A percentile compares a stretch with the other conserved stretches of the same genome.
Evolutionary conservation across 2,329 filamentous ascomycete species (phyloP).

Genomic region (Fonsecaea pedrosoi): DNA sequence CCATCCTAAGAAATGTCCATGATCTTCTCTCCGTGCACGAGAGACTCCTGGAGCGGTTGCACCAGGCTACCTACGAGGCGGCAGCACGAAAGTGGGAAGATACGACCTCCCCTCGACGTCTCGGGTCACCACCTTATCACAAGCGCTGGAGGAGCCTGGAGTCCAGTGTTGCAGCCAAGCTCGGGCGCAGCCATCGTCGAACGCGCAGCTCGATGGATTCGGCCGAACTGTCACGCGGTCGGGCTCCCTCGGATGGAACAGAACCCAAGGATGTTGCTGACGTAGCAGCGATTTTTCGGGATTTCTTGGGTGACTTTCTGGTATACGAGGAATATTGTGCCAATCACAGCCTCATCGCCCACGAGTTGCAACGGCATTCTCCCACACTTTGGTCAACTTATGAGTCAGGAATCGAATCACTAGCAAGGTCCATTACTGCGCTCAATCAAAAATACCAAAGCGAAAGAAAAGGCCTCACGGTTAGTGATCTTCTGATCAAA

Average conservation of each 20-base stretch:
- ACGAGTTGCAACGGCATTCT: constrained; percentile 72
- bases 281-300: constrained; percentile 62
- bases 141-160: constrained; percentile 46
- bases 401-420: constrained; percentile 82
- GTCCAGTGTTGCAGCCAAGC: constrained; percentile 47
- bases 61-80: constrained; percentile 52
- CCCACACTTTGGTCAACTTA: constrained; percentile 78
- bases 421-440: constrained; percentile 77
- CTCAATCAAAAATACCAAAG: constrained; percentile 68
- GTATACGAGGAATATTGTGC: constrained; percentile 91
- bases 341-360: constrained; percentile 84
- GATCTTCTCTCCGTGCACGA: constrained; percentile 85
- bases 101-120: constrained; percentile 33
- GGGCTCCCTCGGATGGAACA: constrained; percentile 43
- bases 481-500: constrained; percentile 91
- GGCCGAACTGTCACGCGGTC: constrained; percentile 24
- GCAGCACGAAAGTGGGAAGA: constrained; percentile 40
- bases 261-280: constrained; percentile 61
- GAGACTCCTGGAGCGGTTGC: constrained; percentile 76
- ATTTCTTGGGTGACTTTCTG: constrained; percentile 79
- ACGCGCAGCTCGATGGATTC: constrained; percentile 37
- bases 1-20: constrained; percentile 78
- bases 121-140: constrained; percentile 33
- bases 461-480: constrained; percentile 76
- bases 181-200: constrained; percentile 20